Percentiles rank a stretch among this genome's conserved stretches.
Evolutionary conservation across 2,329 filamentous ascomycete genomes (phyloP).

Genomic region (Botrytis deweyae): DNA sequence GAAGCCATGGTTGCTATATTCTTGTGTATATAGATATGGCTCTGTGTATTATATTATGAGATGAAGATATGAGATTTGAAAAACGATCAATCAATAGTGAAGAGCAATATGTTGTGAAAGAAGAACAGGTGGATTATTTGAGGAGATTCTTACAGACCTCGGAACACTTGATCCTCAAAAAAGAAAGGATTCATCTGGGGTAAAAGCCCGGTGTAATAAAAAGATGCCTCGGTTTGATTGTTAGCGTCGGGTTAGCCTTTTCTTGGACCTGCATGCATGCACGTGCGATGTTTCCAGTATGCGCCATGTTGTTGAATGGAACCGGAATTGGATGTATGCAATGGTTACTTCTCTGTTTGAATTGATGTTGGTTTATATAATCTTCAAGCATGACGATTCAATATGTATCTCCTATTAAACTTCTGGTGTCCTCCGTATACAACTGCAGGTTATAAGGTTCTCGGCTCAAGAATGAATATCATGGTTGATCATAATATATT

Average conservation of each 20-base stretch:
- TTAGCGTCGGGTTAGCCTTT: slow-evolving; percentile 5
- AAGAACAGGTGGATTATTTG: slow-evolving; percentile 15
- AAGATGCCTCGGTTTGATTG: slow-evolving; percentile 36
- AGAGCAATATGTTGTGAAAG: neutral
- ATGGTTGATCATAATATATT: neutral
- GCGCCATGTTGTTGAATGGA: neutral
- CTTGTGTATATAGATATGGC: slow-evolving; percentile 12
- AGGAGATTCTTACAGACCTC: slow-evolving; percentile 13
- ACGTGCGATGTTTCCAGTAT: neutral
- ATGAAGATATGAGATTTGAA: slow-evolving; percentile 16
- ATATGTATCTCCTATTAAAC: neutral
- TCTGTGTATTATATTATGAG: slow-evolving; percentile 9
- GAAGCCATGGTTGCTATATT: slow-evolving; percentile 62
- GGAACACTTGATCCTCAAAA: neutral
- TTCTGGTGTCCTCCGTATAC: neutral
- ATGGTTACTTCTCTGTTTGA: neutral
- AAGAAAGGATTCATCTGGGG: slow-evolving; percentile 11
- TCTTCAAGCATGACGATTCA: neutral
- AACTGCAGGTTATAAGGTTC: too few relatives aligned
- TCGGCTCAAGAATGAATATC: neutral
- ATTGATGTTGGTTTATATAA: neutral
- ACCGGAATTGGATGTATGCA: neutral
- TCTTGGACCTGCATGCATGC: neutral
- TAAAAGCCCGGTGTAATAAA: slow-evolving; percentile 27
- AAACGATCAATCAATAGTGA: slow-evolving; percentile 2